Base-by-base conservation (phyloP, 2,329 filamentous ascomycete species). In the Trichothecium sympodiale region DNA sequence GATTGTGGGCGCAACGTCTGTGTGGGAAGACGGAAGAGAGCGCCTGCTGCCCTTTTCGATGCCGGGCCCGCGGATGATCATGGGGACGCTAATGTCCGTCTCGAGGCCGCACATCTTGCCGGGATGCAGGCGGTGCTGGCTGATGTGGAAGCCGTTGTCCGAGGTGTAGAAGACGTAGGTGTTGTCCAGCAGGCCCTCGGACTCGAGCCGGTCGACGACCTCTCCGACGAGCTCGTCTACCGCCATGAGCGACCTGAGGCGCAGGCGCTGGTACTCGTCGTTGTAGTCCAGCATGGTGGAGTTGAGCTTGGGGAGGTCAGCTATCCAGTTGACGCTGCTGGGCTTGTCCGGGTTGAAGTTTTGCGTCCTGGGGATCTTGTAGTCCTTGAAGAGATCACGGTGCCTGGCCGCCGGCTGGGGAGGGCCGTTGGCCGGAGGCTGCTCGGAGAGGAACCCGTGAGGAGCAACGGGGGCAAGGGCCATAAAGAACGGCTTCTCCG, bases 281-380 rank as follows among this genome's bases (percentile, higher is more conserved):
- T 56, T 55, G 40, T 52, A 54, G 1, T 45, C 52, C 3, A 62
- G 42, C 3, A 47, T 46, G 3, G 48, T 50, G 4, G 53, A 45
- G 29, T 50, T 55, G 4, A 53, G 41, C 35, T 44, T 50, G 2
- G 56, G 53, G 10, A 67, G 55, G 8, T 54, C 40, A 4, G 47
- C 47, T 25, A 70, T 47, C 65, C 66, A 71, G 23, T 55, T 60
- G 10, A 57, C 65, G 9, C 62, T 61, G 3, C 55, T 55, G 2
- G 59, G 43, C 8, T 43, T 37, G 15, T 50, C 48, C 0, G 78
- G 77, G 49, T 83, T 83, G 57, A 83, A 83, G 47, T 77, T 71
- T 0, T 63, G 56, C 2, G 66, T 76, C n/a, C 79, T 58, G 0
- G 80, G 80, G 1, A 83, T 67, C 20, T 62, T 67, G 5, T 62